Base-by-base conservation (phyloP, 129 eudicot genomes). In the Pittosporum tobira region DNA sequence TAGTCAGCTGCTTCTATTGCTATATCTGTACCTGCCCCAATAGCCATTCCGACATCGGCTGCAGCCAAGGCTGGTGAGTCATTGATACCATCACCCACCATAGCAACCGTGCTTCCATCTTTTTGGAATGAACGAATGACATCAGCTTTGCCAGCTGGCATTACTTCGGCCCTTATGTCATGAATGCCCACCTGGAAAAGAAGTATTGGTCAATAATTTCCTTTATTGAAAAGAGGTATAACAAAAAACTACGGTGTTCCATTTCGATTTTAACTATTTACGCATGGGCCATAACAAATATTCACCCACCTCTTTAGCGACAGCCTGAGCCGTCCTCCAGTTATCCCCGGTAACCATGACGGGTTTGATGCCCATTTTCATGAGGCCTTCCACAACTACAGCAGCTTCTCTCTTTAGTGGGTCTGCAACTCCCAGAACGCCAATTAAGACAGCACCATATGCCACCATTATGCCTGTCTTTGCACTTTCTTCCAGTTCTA, bases 311-410 rank as follows among this genome's bases (percentile, higher is more conserved):
- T 93, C 99, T 38, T 77, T 87, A n/a, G 96, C 99, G 28, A 87
- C 99, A 64, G 99, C 94, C 46, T 64, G 65, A 59, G 99, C 99
- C 0, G 99, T 91, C 73, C 99, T 79, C 94, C 96, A 72, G 57
- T 93, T 93, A 75, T 93, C 99, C 73, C 99, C 99, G 2, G 99
- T 93, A 59, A 93, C 99, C 99, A 87, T 93, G 43, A 93, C 79
- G 2, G 96, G 94, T 27, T 19, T 58, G 15, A 93, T 75, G 19
- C 96, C 99, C 96, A 93, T 93, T 69, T 87, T 93, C 60, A 42
- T 67, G 47, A 93, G 99, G 48, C 99, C 96, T 62, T 93, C 94
- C 20, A 93, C 71, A 48, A 87, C 96, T 53, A 93, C 82, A 54
- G 94, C 88, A 60, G 99, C 99, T 73, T 93, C 96, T 74, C 99